Evolutionary conservation across 768 basidiomycete genomes (phyloP).

Genomic region (Tricholomella constricta): DNA sequence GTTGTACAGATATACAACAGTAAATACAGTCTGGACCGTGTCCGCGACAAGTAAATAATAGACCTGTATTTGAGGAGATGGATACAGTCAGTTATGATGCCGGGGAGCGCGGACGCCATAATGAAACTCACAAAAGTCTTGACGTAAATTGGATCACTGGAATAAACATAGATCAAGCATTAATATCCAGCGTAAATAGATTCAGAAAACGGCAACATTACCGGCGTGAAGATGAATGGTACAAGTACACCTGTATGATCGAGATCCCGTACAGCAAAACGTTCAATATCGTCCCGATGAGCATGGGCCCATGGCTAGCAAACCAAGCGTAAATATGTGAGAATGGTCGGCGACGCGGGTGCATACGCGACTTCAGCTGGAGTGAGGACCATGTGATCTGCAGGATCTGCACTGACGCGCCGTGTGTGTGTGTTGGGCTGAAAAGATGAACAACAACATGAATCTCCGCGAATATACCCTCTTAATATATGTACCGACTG

Average conservation of each 20-base stretch:
- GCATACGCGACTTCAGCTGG: too few species aligned
- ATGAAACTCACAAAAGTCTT: conserved; percentile 47
- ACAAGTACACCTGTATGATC: conserved; percentile 49
- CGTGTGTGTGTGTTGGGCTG: too few species aligned
- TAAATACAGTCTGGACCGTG: conserved; percentile 48
- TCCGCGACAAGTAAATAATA: conserved; percentile 45
- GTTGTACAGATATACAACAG: conserved; percentile 46
- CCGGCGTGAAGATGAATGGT: conserved; percentile 39
- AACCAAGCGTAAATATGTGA: too few species aligned
- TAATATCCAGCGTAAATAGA: neutral
- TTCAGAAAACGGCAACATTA: conserved; percentile 16
- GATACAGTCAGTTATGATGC: too few species aligned
- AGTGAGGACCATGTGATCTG: too few species aligned
- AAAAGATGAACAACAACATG: too few species aligned
- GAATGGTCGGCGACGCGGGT: too few species aligned
- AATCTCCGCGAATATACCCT: too few species aligned
- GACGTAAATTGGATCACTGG: conserved; percentile 49
- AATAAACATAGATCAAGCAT: too few species aligned
- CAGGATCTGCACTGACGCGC: too few species aligned
- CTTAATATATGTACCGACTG: too few species aligned
- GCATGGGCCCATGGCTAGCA: conserved; percentile 52
- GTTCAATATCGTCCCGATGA: conserved; percentile 50
- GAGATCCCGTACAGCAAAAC: conserved; percentile 51
- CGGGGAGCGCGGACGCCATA: neutral
- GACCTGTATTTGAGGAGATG: conserved; percentile 34